Evolutionary conservation across 2,329 filamentous ascomycete genomes (phyloP).

Genomic region (Sphaerulina populicola): DNA sequence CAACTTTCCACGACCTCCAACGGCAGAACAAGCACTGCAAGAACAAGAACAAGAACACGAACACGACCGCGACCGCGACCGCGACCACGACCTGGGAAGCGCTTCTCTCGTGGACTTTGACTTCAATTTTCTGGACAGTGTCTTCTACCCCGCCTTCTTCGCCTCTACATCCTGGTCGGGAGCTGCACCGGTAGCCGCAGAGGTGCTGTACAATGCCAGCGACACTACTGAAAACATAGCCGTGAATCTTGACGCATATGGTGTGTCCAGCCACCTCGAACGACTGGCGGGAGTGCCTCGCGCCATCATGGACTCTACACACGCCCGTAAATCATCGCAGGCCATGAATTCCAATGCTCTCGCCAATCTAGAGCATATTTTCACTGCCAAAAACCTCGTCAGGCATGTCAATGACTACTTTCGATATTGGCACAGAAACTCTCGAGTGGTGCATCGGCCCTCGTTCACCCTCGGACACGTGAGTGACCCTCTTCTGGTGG

Average conservation of each 20-base stretch:
- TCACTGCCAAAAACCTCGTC: neutral
- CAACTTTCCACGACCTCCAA: slow-evolving; percentile 7
- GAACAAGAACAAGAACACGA: neutral
- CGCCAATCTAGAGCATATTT: slow-evolving; percentile 5
- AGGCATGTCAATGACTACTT: slow-evolving; percentile 9
- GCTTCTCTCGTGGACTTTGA: neutral
- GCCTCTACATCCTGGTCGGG: slow-evolving; percentile 3
- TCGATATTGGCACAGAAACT: slow-evolving; percentile 10
- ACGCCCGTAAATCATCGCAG: neutral
- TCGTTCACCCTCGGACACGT: slow-evolving; percentile 1
- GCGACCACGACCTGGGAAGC: neutral
- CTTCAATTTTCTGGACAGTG: slow-evolving; percentile 5
- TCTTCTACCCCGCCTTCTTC: slow-evolving; percentile 5
- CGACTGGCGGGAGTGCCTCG: neutral
- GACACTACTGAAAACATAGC: neutral
- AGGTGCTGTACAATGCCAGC: neutral
- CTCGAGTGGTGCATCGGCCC: slow-evolving; percentile 3
- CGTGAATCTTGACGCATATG: neutral
- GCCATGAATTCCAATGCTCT: neutral
- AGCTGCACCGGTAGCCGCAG: neutral
- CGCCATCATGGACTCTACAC: neutral
- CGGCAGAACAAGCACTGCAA: neutral
- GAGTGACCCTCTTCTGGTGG: slow-evolving; percentile 2
- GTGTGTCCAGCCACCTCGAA: neutral
- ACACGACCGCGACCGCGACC: too few relatives aligned